A percentile compares a stretch with the other conserved stretches of the same genome.
These are phyloP conservation scores for Hirsutella minnesotensis DNA, from an alignment of 2,329 filamentous ascomycete species.

Conservation along the genomic window DNA sequence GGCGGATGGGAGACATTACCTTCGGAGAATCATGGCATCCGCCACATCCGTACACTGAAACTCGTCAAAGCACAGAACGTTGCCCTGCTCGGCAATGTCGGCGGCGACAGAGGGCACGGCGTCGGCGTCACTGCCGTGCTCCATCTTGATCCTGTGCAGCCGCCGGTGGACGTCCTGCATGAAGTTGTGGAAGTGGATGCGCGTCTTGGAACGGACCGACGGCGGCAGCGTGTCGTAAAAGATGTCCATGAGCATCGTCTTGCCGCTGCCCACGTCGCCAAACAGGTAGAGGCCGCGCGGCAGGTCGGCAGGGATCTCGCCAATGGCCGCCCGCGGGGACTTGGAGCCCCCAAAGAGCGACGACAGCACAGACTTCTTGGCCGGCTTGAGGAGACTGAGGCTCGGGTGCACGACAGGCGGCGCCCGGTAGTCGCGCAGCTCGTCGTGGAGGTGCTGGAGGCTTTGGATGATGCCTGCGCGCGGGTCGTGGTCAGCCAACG, in stretches of 20 bases:
- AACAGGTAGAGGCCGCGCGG: slow-evolving; percentile 90
- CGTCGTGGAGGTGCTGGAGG: slow-evolving; percentile 80
- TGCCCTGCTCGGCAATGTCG: slow-evolving; percentile 76
- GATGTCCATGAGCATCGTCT: slow-evolving; percentile 99
- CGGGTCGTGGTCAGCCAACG: neutral
- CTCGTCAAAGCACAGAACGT: slow-evolving; percentile 93
- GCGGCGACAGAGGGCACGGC: slow-evolving; percentile 85
- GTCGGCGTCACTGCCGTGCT: slow-evolving; percentile 81
- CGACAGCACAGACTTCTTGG: slow-evolving; percentile 41
- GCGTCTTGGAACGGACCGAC: slow-evolving; percentile 69
- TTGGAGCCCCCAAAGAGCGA: slow-evolving; percentile 47
- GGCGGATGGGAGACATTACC: too few species aligned
- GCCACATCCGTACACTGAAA: slow-evolving; percentile 98
- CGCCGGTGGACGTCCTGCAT: slow-evolving; percentile 96
- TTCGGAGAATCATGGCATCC: slow-evolving; percentile 91
- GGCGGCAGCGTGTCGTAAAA: slow-evolving; percentile 86
- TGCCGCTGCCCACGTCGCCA: slow-evolving; percentile 92
- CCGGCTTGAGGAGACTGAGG: slow-evolving; percentile 53
- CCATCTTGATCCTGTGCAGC: slow-evolving; percentile 80
- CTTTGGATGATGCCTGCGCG: slow-evolving; percentile 69
- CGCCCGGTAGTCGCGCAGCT: slow-evolving; percentile 61
- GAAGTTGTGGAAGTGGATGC: slow-evolving; percentile 98
- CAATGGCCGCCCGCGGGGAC: slow-evolving; percentile 24
- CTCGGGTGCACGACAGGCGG: slow-evolving; percentile 66
- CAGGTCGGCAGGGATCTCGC: slow-evolving; percentile 55